These are phyloP conservation scores for Leishmania tarentolae DNA, from an alignment of 208 protist species.

Conservation along the genomic window DNA sequence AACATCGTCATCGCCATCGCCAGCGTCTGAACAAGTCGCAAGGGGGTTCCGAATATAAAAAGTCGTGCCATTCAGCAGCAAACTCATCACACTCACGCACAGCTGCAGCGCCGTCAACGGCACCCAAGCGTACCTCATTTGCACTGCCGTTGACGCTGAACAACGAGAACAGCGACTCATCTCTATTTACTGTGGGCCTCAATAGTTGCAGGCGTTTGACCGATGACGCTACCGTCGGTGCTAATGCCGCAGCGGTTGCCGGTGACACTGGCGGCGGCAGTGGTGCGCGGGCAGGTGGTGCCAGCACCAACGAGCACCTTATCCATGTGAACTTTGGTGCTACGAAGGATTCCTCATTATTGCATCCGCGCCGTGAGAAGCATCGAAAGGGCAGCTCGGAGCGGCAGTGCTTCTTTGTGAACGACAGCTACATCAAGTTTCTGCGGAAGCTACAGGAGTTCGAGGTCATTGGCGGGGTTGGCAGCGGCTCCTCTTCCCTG, in stretches of 20 bases:
- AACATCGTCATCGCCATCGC: slow-evolving; percentile 8
- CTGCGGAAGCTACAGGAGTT: slow-evolving; percentile 51
- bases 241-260: neutral
- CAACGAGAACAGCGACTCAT: slow-evolving; percentile 7
- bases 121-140: slow-evolving; percentile 16
- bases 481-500: slow-evolving; percentile 30
- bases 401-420: slow-evolving; percentile 37
- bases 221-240: neutral
- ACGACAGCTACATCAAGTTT: slow-evolving; percentile 54
- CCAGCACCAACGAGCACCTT: neutral
- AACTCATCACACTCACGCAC: neutral
- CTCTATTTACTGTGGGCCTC: neutral
- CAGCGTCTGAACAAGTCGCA: neutral
- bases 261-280: neutral
- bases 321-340: neutral
- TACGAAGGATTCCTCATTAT: neutral
- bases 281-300: neutral
- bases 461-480: slow-evolving; percentile 26
- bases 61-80: neutral
- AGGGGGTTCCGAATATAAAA: neutral
- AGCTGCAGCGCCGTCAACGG: neutral
- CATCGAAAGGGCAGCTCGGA: slow-evolving; percentile 8
- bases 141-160: slow-evolving; percentile 13
- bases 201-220: slow-evolving; percentile 1
- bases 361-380: neutral